Evolutionary conservation across 1,284 basidiomycete species (phyloP).

Genomic region (Moniliella sp.): DNA sequence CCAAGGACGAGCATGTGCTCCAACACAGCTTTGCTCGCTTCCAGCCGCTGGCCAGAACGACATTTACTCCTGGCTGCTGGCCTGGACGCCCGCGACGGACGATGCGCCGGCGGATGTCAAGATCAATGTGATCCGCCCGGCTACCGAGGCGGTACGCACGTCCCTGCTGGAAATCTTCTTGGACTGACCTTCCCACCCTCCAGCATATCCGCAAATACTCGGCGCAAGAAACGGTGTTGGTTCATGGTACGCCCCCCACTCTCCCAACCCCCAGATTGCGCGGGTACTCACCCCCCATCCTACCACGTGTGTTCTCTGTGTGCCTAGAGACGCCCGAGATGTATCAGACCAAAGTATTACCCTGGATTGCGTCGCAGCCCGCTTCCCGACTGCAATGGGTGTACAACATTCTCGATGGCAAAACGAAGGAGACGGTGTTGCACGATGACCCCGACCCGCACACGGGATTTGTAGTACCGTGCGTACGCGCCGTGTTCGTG

Average conservation of each 20-base stretch:
- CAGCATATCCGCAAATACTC: slow-evolving; percentile 48
- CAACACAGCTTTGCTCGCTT: no score
- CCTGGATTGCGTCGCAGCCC: slow-evolving; percentile 24
- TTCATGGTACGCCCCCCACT: slow-evolving; percentile 45
- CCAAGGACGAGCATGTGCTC: no score
- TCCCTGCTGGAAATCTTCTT: neutral
- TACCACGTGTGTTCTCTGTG: no score
- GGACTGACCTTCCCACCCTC: neutral
- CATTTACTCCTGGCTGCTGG: slow-evolving; percentile 28
- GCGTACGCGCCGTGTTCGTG: no score
- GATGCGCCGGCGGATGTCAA: slow-evolving; percentile 11
- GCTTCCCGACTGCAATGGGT: slow-evolving; percentile 54
- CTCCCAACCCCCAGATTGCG: no score
- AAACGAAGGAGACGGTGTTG: slow-evolving; percentile 51
- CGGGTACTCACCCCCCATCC: no score
- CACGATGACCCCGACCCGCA: slow-evolving; percentile 43
- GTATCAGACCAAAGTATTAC: slow-evolving; percentile 13
- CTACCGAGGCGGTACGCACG: slow-evolving; percentile 7
- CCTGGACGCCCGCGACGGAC: slow-evolving; percentile 3
- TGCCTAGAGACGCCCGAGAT: slow-evolving; percentile 19
- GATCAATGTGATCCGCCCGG: slow-evolving; percentile 22
- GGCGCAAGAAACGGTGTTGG: slow-evolving; percentile 49
- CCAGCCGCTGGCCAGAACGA: slow-evolving; percentile 32
- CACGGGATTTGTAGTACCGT: slow-evolving; percentile 49
- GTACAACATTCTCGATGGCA: slow-evolving; percentile 58